Evolutionary conservation across 208 protist species (phyloP).

Genomic region (Crithidia bombi): DNA sequence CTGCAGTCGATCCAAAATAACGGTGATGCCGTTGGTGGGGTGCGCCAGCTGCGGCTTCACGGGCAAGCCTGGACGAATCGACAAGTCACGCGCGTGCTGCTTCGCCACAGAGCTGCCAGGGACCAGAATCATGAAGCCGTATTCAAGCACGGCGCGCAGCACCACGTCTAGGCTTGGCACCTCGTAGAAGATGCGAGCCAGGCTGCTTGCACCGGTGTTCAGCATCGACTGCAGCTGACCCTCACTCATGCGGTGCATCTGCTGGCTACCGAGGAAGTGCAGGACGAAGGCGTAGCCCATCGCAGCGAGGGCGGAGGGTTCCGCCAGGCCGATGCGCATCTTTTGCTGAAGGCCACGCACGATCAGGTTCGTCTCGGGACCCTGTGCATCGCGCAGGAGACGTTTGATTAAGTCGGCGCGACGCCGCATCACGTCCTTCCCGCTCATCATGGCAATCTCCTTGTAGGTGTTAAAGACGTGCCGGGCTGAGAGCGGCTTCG

Average conservation of each 20-base stretch:
- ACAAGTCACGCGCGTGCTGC: constrained; percentile 54
- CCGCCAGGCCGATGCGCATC: constrained; percentile 98
- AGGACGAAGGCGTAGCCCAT: constrained; percentile 95
- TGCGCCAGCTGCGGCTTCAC: constrained; percentile 99
- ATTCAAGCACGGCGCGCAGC: constrained; percentile 58
- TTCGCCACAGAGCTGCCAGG: constrained; percentile 48
- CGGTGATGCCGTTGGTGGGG: constrained; percentile 95
- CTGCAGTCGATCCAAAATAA: constrained; percentile 86
- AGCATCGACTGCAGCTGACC: constrained; percentile 72
- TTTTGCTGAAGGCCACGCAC: constrained; percentile 97
- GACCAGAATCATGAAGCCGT: constrained; percentile 81
- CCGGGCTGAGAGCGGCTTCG: constrained; percentile 89
- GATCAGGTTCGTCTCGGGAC: constrained; percentile 95
- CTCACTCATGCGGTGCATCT: constrained; percentile 42
- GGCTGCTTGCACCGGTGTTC: constrained; percentile 55
- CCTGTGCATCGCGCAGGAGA: constrained; percentile 91
- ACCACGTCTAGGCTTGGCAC: constrained; percentile 89
- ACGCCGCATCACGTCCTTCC: constrained; percentile 90
- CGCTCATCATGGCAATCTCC: constrained; percentile 92
- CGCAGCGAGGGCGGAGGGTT: constrained; percentile 94
- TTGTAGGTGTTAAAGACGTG: constrained; percentile 91
- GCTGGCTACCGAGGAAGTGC: constrained; percentile 51
- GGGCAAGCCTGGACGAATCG: constrained; percentile 92
- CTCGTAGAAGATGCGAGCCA: constrained; percentile 81
- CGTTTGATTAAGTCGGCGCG: constrained; percentile 94